phyloP scores from a whole-genome alignment of 1,139 yeast genomes.

The Scheffersomyces parashehatae region DNA sequence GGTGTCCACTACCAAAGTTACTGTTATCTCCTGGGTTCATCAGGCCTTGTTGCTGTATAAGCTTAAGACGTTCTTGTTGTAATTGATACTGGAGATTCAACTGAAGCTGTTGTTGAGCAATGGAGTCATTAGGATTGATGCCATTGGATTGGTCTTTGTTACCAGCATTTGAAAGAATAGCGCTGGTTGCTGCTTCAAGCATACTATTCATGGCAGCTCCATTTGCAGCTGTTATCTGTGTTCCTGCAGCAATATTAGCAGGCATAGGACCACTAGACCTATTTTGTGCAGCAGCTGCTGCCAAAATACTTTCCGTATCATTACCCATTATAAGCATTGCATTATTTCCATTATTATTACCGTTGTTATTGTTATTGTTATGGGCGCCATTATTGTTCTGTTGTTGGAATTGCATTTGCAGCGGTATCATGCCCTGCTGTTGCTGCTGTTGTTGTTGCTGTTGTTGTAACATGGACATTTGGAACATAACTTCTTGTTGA shows the following conservation, averaged over 20 bases:
- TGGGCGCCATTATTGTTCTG: constrained; percentile 1
- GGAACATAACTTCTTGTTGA: constrained; percentile 10
- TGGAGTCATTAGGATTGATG: constrained; percentile 1
- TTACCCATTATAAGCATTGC: background rate
- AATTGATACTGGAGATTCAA: constrained; percentile 13
- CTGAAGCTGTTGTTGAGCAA: constrained; percentile 11
- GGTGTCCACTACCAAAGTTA: background rate
- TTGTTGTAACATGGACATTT: constrained; percentile 8
- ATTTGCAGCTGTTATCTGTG: background rate
- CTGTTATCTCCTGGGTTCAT: background rate
- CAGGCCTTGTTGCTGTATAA: constrained; percentile 12
- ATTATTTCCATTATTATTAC: too few relatives aligned
- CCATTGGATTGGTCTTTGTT: constrained; percentile 4
- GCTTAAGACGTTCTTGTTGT: constrained; percentile 15
- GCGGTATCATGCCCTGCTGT: background rate
- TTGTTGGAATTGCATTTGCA: background rate
- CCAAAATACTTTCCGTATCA: background rate
- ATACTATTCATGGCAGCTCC: background rate
- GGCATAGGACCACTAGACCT: too few relatives aligned
- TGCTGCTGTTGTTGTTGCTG: constrained; percentile 6
- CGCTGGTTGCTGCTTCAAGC: background rate
- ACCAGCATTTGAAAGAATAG: constrained; percentile 1
- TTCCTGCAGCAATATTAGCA: too few relatives aligned
- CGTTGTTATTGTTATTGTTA: constrained; percentile 1
- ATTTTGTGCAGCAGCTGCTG: too few relatives aligned